Evolutionary conservation across 2,329 filamentous ascomycete genomes (phyloP), one percentile per base, ranked within the genome.

Genomic region (Penicillium sclerotiorum): DNA sequence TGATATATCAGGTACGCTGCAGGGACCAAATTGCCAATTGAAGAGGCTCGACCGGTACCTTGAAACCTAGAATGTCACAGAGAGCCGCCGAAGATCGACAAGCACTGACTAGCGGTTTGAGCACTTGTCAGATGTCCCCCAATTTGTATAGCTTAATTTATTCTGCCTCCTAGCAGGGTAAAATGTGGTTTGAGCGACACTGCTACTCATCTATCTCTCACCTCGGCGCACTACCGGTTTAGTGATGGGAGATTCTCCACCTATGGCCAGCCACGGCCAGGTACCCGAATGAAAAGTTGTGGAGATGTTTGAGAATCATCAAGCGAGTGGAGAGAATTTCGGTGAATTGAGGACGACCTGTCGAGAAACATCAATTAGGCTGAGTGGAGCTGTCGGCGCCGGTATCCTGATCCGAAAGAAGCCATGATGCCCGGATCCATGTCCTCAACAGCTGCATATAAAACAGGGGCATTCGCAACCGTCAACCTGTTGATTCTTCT

Each of bases 61-160:
- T 67, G 65, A 67, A 67, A 68, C 65, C 47, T 43, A 35, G 49
- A 45, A 25, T 55, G 65, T 68, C 63, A 46, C 61, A 65, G 55
- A 57, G 51, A 61, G 52, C 58, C 55, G 55, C 59, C 57, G 40
- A 55, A 47, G 54, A 59, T 57, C 50, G 55, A 49, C 52, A 53
- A 51, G 25, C 43, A 56, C 53, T 42, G 36, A 49, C 39, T 47
- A 57, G 47, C 38, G 52, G 44, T 44, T 62, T 45, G 46, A 49
- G 30, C 30, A 37, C 21, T 27, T 35, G 45, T 37, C 15, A 35
- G 40, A 44, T 11, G 25, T 43, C 33, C 15, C 35, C 17, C 30
- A 23, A 33, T 21, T 32, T 43, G 13, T 36, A 53, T 45, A 55
- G 50, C 49, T 58, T 55, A 55, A 57, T 57, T 47, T 49, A 49